Conservation (phyloP, 2,329 filamentous ascomycete genomes). For the Claviceps cyperi region DNA sequence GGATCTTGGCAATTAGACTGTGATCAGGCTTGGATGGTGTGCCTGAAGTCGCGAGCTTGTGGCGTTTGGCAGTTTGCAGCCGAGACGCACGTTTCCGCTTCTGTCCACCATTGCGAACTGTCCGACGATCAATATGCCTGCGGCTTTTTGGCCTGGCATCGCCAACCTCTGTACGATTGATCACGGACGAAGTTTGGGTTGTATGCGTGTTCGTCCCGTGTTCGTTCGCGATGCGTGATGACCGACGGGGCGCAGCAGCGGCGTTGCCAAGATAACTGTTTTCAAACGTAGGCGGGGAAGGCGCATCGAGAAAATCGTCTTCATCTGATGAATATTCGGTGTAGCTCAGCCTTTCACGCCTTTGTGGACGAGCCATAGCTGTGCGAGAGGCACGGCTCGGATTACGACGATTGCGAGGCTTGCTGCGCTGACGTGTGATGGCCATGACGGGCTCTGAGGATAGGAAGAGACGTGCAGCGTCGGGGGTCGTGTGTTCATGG, state of each 20-base stretch:
- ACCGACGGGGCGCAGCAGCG: background rate
- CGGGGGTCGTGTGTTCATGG: no score
- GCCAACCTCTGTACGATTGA: no score
- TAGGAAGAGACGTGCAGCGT: background rate
- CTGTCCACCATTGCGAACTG: constrained; percentile 3
- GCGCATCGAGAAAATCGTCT: background rate
- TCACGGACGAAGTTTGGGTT: background rate
- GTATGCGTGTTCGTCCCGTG: background rate
- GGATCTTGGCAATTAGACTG: constrained; percentile 20
- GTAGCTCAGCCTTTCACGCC: constrained; percentile 4
- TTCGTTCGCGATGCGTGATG: background rate
- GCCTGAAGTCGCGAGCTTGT: constrained; percentile 1
- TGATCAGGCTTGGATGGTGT: background rate
- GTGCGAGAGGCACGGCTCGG: constrained; percentile 9
- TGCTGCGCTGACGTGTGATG: constrained; percentile 8
- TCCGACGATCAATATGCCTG: background rate
- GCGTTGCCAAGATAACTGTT: background rate
- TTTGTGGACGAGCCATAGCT: constrained; percentile 3
- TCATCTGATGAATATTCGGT: constrained; percentile 2
- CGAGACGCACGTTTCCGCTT: constrained; percentile 9
- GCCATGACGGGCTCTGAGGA: constrained; percentile 11
- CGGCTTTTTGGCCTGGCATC: background rate
- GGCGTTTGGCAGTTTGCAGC: constrained; percentile 7
- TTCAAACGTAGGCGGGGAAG: background rate
- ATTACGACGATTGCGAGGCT: constrained; percentile 11